Evolutionary conservation across 768 basidiomycete species (phyloP).

Genomic region (Rhodotorula graminis): DNA sequence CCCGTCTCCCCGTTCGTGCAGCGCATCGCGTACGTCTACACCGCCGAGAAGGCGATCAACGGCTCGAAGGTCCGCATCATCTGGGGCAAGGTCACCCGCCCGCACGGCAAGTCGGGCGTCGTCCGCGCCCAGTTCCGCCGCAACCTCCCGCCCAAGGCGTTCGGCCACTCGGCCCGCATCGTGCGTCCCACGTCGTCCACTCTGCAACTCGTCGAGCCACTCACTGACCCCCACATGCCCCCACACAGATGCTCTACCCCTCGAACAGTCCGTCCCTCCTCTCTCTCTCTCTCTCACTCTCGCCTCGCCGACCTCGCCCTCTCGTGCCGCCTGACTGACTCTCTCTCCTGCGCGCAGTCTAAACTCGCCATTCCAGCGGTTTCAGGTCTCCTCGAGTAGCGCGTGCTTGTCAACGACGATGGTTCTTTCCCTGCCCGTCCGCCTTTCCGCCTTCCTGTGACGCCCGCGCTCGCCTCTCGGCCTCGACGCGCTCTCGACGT

Average conservation of each 20-base stretch:
- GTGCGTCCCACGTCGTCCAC: slow-evolving; percentile 57
- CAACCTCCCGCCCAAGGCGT: slow-evolving; percentile 90
- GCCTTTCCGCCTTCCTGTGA: too few species aligned
- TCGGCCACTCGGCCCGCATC: slow-evolving; percentile 86
- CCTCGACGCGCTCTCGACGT: too few species aligned
- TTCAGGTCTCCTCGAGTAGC: background rate
- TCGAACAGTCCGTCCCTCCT: slow-evolving; percentile 54
- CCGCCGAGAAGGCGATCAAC: slow-evolving; percentile 86
- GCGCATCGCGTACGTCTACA: slow-evolving; percentile 98
- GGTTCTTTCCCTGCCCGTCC: background rate
- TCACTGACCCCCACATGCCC: slow-evolving; percentile 2
- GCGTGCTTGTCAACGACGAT: background rate
- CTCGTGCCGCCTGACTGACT: background rate
- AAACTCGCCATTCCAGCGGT: background rate
- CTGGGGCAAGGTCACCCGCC: slow-evolving; percentile 61
- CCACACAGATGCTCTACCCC: slow-evolving; percentile 79
- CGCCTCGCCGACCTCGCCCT: too few species aligned
- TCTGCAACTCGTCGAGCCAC: background rate
- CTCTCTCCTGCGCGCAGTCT: slow-evolving; percentile 3
- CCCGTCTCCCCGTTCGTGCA: slow-evolving; percentile 45
- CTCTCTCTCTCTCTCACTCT: background rate
- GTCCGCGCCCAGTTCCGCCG: slow-evolving; percentile 70
- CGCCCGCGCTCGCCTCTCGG: too few species aligned
- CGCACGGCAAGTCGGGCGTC: slow-evolving; percentile 71
- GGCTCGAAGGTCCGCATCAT: slow-evolving; percentile 96